Conservation (phyloP, 1,139 yeast species). For the Pneumocystis sp. region DNA sequence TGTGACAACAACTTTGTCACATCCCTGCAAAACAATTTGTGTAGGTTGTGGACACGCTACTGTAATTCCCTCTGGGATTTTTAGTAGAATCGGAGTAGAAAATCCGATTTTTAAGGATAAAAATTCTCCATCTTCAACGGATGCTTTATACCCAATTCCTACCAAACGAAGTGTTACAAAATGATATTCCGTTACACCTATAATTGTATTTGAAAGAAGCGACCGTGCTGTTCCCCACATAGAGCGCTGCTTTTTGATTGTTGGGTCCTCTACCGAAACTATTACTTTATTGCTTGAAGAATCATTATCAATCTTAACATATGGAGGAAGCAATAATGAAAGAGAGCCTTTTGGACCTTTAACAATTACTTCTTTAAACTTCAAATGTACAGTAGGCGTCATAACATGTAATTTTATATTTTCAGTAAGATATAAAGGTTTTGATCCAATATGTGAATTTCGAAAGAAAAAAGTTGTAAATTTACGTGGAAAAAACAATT, state of each 20-base stretch:
- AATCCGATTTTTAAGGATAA: conserved; percentile 23
- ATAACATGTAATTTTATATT: not conserved
- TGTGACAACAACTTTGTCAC: conserved; percentile 74
- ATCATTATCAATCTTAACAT: not conserved
- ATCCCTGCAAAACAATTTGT: conserved; percentile 69
- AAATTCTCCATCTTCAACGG: conserved; percentile 38
- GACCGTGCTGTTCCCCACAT: conserved; percentile 96
- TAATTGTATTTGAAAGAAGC: conserved; percentile 56
- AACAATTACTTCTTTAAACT: not conserved
- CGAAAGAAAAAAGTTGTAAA: not conserved
- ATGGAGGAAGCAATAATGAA: not conserved
- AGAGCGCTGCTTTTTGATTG: conserved; percentile 54
- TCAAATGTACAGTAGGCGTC: no score
- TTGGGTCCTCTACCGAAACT: conserved; percentile 37
- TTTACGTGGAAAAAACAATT: not conserved
- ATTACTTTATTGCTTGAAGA: conserved; percentile 8
- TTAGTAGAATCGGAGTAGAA: conserved; percentile 17
- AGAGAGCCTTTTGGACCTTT: not conserved
- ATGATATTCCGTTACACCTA: conserved; percentile 90
- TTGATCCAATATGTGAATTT: not conserved
- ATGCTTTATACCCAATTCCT: conserved; percentile 94
- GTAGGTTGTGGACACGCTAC: conserved; percentile 81
- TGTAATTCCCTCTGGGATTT: conserved; percentile 59
- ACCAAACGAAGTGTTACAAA: conserved; percentile 74
- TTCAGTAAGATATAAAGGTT: not conserved